Conservation (phyloP, 495 filamentous ascomycete species). For the Penicillium canariense region DNA sequence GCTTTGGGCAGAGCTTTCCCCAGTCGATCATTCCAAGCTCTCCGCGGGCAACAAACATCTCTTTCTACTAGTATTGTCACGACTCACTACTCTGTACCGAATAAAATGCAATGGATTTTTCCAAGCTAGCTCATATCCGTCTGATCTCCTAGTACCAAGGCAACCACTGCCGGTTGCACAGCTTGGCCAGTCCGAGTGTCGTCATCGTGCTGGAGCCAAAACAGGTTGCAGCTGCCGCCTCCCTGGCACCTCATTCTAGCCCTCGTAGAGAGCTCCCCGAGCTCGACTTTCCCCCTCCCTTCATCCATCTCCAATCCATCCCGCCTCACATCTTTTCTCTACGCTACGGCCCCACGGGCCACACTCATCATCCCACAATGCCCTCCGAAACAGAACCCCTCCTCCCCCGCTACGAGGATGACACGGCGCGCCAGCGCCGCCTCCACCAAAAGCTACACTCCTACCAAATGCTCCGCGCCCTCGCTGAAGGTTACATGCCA, state of each 20-base stretch:
- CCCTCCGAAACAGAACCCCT: conserved; percentile 69
- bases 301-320: background rate
- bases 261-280: background rate
- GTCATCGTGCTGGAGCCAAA: conserved; percentile 16
- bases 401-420: conserved; percentile 80
- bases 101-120: background rate
- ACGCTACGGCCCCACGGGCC: background rate
- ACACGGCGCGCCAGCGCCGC: conserved; percentile 71
- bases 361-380: conserved; percentile 36
- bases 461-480: conserved; percentile 85
- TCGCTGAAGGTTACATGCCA: conserved; percentile 87
- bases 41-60: background rate
- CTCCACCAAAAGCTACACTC: conserved; percentile 85
- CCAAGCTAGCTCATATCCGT: too few relatives aligned
- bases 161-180: background rate
- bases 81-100: too few relatives aligned
- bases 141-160: too few relatives aligned
- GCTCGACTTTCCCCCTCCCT: background rate
- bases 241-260: background rate
- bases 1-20: background rate
- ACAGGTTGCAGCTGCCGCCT: conserved; percentile 12
- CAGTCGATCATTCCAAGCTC: background rate
- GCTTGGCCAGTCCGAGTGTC: background rate
- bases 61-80: too few relatives aligned
- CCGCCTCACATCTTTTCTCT: background rate